Evolutionary conservation across 2,329 filamentous ascomycete species (phyloP), one percentile per base, ranked within the genome.

Genomic region (Gyromitra esculenta): DNA sequence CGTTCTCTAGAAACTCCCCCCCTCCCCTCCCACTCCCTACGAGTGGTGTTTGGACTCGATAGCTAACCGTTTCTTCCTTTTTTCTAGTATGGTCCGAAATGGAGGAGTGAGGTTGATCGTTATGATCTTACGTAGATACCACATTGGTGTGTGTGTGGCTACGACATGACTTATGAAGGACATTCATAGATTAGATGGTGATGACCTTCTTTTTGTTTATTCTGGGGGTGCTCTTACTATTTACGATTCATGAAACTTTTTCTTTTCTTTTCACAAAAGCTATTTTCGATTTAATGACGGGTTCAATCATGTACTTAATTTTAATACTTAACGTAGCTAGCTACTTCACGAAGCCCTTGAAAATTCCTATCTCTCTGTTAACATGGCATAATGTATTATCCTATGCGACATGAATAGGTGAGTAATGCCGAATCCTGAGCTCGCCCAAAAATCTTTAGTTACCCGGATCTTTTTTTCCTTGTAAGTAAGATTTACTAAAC

Each of bases 81-180:
- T 41, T n/a, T 45, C 37, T 52, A 84, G 78, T 90, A 87, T 80
- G 89, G 89, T 0, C 84, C 86, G 18, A 85, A 84, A 80, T 93
- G 91, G 91, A 87, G 91, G 80, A 84, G 84, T 65, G 82, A 83
- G 39, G 91, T 93, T 89, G 88, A 92, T 79, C 82, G 83, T 80
- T 78, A 80, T 48, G 71, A 74, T 57, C 71, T 78, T 11, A 66
- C 59, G 7, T 78, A 43, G 64, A 45, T 18, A 70, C 8, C 5
- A 5, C 45, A 6, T 9, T 11, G 15, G 35, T 13, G n/a, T 4
- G 15, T 5, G 2, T 13, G 48, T 18, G 43, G 13, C 31, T 52
- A 52, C 43, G 43, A n/a, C 35, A 56, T 41, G n/a, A n/a, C 2
- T n/a, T 7, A 7, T 39, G 13, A 9, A 25, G 25, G 35, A 11